Evolutionary conservation across 106 monocot species (phyloP), one percentile per base, ranked within the genome.

Genomic region (Acanthochlamys bracteata): DNA sequence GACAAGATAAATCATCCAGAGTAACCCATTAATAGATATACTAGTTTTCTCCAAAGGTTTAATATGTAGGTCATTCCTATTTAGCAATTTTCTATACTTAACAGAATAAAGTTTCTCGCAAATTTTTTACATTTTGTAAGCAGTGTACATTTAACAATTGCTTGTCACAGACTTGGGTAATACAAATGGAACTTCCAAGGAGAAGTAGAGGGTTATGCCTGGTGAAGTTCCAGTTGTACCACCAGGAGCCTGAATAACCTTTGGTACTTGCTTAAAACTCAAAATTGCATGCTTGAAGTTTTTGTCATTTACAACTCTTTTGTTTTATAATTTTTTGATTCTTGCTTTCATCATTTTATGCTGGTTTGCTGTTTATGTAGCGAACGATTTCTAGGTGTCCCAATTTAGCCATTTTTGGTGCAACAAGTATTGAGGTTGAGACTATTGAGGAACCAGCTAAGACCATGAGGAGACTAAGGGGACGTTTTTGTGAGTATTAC

Each of bases 141-240:
- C 71, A 88, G 87, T 88, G 11, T 88, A n/a, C n/a, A n/a, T n/a
- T n/a, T n/a, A 83, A 45, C 7, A 22, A 11, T 74, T 88, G 57
- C 62, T 88, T 15, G 79, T 83, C 33, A 81, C 76, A 1, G 81
- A 81, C 49, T 60, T 86, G 59, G 76, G 68, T 70, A 88, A 83
- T 67, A 88, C 83, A 53, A 88, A 88, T 66, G 83, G 83, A 57
- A 88, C 83, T 25, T 88, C 26, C 62, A 62, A 83, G 53, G 43
- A 77, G 63, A 80, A 88, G 11, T 60, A 57, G 56, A 79, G 58
- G 55, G 71, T 88, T 25, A 65, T 4, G 27, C 77, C 87, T 15
- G 77, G 87, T 9, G 53, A 54, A 33, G 61, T 61, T 25, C 25
- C 73, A 23, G 24, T 67, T 22, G 72, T 69, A 13, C 62, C 63